Evolutionary conservation across 495 filamentous ascomycete genomes (phyloP), one percentile per base, ranked within the genome.

Genomic region (Neurospora sp.): DNA sequence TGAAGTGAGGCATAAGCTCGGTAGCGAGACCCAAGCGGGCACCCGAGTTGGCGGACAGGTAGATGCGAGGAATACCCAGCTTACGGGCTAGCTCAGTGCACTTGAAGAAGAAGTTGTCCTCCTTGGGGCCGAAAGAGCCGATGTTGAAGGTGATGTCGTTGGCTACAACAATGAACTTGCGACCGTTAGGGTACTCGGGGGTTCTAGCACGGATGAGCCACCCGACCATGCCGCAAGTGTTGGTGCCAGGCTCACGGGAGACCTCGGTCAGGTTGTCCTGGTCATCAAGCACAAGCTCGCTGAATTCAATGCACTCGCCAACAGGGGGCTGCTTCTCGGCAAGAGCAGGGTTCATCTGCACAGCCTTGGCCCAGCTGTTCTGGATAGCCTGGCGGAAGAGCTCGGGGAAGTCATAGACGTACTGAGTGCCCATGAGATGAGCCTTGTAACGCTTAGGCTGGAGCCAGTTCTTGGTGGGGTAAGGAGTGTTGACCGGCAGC

Each of bases 91-190:
- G 87, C 83, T 99, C 94, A 14, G 96, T 97, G 84, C 96, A 99
- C 88, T 98, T 98, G 86, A 94, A 90, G 90, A 99, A 99, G 90
- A 97, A 99, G 76, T 92, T 92, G 82, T 99, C 96, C 85, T 99
- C 96, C 82, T 89, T 89, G 20, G 96, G 96, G 71, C 96, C 96
- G 82, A 99, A 99, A 18, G 93, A 97, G 78, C 96, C 96, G 77
- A 98, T 99, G 86, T 96, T 96, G 87, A 93, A 98, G 31, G 96
- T 99, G 83, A 99, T 98, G 80, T 99, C 96, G 86, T 99, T 99
- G 87, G 96, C 94, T 72, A 99, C 91, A 75, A 99, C 93, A 80
- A 99, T 87, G 83, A 98, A 98, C 78, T 93, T 91, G 71, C 96
- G 87, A 72, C 96, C 96, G 74, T 90, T 88, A 59, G 96, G 96